Conservation (phyloP, 345 rosid species). For the Syzygium aromaticum region DNA sequence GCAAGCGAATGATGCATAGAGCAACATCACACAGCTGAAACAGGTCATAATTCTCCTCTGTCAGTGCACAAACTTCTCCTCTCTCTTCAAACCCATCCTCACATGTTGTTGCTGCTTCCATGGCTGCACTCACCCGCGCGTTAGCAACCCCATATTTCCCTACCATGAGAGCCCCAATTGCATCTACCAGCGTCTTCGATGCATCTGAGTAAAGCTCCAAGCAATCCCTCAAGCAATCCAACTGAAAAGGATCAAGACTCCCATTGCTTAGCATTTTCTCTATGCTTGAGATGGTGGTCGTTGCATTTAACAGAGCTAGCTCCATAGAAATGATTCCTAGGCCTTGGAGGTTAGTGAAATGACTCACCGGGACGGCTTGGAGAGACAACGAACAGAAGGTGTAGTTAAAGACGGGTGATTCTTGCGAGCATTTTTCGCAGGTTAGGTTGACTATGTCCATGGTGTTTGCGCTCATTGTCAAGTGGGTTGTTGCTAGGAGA, state of each 20-base stretch:
- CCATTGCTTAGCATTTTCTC: constrained; percentile 16
- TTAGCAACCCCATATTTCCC: constrained; percentile 21
- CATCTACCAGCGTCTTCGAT: constrained; percentile 23
- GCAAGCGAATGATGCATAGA: constrained; percentile 24
- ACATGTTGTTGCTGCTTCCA: constrained; percentile 39
- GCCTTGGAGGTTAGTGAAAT: constrained; percentile 35
- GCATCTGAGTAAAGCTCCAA: constrained; percentile 31
- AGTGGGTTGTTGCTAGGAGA: background rate
- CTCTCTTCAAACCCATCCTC: constrained; percentile 43
- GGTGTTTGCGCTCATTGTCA: background rate
- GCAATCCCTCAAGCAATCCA: constrained; percentile 40
- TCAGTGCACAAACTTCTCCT: constrained; percentile 33
- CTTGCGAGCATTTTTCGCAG: constrained; percentile 30
- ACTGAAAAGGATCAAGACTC: constrained; percentile 13
- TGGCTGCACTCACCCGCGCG: constrained; percentile 35
- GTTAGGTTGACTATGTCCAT: constrained; percentile 29
- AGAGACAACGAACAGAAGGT: constrained; percentile 35
- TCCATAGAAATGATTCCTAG: constrained; percentile 44
- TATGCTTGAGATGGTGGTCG: constrained; percentile 29
- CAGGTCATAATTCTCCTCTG: constrained; percentile 29
- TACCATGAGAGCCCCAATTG: constrained; percentile 28
- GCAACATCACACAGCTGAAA: constrained; percentile 44
- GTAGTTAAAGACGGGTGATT: constrained; percentile 23
- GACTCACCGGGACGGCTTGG: constrained; percentile 31
- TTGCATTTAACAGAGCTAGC: constrained; percentile 47